Base-by-base conservation (phyloP, 78 protist species). In the Dictyostelium capitatum region DNA sequence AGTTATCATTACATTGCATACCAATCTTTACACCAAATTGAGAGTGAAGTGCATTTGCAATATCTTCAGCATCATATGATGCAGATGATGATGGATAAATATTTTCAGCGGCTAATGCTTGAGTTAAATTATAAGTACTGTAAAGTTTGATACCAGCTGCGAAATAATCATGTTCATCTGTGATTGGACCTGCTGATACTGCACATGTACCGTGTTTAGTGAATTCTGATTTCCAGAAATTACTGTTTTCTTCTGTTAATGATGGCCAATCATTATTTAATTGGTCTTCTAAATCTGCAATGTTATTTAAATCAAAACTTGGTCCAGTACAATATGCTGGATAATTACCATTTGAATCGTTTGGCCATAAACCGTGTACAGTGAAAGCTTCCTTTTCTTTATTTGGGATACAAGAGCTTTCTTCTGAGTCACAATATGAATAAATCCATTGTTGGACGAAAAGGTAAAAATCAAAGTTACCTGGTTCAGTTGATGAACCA, bases 371-470 rank as follows among this genome's bases (percentile, higher is more conserved):
- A 46, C 91, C 91, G 25, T 83, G 91, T 19, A 83, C 56, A 12
- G 91, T 83, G 47, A 83, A 83, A 2, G 91, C 82, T 57, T 83
- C 91, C 41, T 46, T 50, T 37, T 53, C 80, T 62, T 83, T 83
- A 7, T 20, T 43, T 46, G 28, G 8, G 37, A 83, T 57, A 57
- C 91, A 83, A 41, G 73, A 73, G 0, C 43, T 62, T 11, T 30
- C 10, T 73, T 73, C 82, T 47, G 37, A 43, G 6, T 77, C 64
- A 73, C 91, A 83, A 46, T 73, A 83, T 6, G 91, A 73, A 46
- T 73, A 83, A 30, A 83, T 83, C 91, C 91, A 83, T 73, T 83
- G 91, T 73, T 83, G 91, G 25, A 83, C 91, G 14, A 83, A 83
- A 10, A 83, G 37, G 37, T 83, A 83, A 73, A 83, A 83, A 50